phyloP scores from a whole-genome alignment of 495 filamentous ascomycete genomes.

The Neurospora intermedia region DNA sequence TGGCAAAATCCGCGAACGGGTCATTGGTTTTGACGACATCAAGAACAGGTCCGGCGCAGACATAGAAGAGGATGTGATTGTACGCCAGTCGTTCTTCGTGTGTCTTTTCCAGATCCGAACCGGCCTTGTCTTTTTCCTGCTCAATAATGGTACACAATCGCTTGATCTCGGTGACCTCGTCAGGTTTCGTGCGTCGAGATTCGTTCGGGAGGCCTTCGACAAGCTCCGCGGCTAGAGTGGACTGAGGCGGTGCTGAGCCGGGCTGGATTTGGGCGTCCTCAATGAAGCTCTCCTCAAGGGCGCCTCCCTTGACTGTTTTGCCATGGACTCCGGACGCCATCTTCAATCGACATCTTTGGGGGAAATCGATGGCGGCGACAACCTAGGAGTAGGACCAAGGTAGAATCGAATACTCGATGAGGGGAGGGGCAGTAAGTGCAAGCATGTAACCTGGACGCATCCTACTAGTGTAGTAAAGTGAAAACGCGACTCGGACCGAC shows the following conservation, averaged over 20 bases:
- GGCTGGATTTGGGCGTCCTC: not conserved
- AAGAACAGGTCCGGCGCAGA: constrained; percentile 72
- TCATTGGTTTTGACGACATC: constrained; percentile 51
- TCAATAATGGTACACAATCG: constrained; percentile 30
- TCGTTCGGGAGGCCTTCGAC: constrained; percentile 43
- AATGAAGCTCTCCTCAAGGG: not conserved
- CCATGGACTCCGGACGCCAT: constrained; percentile 15
- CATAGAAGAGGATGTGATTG: constrained; percentile 72
- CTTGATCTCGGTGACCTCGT: constrained; percentile 34
- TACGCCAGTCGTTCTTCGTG: constrained; percentile 56
- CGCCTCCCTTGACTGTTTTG: constrained; percentile 7
- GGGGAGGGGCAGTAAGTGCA: not conserved
- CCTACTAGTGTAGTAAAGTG: not conserved
- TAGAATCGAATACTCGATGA: not conserved
- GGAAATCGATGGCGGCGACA: not conserved
- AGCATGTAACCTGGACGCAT: not conserved
- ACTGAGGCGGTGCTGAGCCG: constrained; percentile 39
- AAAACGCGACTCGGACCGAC: not conserved
- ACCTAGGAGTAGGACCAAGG: not conserved
- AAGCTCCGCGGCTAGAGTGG: constrained; percentile 59
- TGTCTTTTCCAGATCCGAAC: constrained; percentile 18
- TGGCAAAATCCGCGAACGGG: constrained; percentile 43
- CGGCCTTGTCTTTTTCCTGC: constrained; percentile 29
- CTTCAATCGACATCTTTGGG: constrained; percentile 9
- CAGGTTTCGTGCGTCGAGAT: constrained; percentile 26